Conservation (phyloP, 176 grass and related monocot species). For the Carex scoparia region DNA sequence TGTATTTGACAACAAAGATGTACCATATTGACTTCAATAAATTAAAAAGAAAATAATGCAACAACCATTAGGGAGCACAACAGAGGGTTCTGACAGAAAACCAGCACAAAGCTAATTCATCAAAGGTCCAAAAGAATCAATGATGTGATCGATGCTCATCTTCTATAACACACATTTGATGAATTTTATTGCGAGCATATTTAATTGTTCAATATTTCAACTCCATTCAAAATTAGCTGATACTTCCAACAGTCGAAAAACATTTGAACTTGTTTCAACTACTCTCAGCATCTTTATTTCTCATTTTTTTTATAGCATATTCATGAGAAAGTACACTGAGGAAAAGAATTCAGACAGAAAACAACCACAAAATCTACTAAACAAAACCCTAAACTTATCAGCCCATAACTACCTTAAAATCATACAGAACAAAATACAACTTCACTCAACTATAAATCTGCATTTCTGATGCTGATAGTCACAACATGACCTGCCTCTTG, state of each 20-base stretch:
- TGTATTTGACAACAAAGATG: neutral
- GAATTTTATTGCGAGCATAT: neutral
- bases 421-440: neutral
- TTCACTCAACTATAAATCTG: neutral
- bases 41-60: neutral
- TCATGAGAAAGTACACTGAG: neutral
- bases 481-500: constrained; percentile 4
- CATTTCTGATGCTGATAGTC: neutral
- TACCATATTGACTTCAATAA: neutral
- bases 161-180: neutral
- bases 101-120: neutral
- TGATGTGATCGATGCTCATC: neutral
- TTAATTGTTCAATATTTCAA: neutral
- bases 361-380: neutral
- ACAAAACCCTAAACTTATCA: neutral
- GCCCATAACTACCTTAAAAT: neutral
- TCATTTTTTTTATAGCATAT: neutral
- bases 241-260: neutral
- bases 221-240: neutral
- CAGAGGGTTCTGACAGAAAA: neutral
- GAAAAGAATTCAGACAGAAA: neutral
- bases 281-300: neutral
- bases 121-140: neutral
- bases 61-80: neutral
- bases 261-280: neutral